phyloP scores from a whole-genome alignment of 2,329 filamentous ascomycete species.

The Helicocarpus griseus region DNA sequence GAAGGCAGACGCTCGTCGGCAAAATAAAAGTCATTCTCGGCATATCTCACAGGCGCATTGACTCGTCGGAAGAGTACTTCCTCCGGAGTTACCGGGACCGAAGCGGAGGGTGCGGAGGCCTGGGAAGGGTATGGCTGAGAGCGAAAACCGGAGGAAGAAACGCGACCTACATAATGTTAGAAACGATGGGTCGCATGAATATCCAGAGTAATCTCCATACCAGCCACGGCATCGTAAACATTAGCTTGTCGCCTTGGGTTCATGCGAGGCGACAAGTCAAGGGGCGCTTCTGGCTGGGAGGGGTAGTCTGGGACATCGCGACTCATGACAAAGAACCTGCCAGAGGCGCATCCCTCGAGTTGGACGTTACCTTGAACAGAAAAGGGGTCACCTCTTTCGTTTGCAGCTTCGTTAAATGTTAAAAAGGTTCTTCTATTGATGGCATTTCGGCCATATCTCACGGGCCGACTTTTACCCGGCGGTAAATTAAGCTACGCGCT shows the following conservation, averaged over 20 bases:
- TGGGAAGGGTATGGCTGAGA: constrained; percentile 14
- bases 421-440: too few species aligned
- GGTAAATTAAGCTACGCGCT: not conserved
- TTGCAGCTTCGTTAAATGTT: not conserved
- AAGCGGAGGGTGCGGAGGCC: constrained; percentile 25
- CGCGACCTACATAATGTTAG: constrained; percentile 32
- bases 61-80: constrained; percentile 48
- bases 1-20: constrained; percentile 38
- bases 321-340: not conserved
- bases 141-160: constrained; percentile 32
- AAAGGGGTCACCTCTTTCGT: not conserved
- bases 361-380: not conserved
- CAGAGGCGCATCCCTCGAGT: not conserved
- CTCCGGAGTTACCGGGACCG: constrained; percentile 42
- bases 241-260: constrained; percentile 29
- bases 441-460: too few species aligned
- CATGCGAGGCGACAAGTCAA: not conserved
- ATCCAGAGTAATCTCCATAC: constrained; percentile 22
- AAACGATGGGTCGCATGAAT: not conserved
- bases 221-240: constrained; percentile 51
- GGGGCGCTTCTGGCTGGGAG: not conserved
- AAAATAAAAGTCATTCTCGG: constrained; percentile 48
- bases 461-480: not conserved
- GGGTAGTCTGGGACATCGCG: not conserved
- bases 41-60: constrained; percentile 41